phyloP scores from a whole-genome alignment of 257 asterid species.

The Voacanga thouarsii region DNA sequence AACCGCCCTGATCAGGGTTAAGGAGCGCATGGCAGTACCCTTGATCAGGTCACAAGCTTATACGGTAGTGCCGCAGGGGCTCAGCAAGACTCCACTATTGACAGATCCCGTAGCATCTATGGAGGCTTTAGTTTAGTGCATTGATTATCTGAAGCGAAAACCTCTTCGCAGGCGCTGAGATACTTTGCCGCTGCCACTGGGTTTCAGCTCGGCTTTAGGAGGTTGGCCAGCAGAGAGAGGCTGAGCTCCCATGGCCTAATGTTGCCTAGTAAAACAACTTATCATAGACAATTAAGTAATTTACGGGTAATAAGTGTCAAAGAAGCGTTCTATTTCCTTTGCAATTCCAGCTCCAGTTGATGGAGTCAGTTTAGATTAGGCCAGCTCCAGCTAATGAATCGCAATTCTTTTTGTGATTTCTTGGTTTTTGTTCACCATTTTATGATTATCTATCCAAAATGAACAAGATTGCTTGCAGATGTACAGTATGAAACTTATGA shows the following conservation, averaged over 20 bases:
- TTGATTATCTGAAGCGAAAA: conserved; percentile 35
- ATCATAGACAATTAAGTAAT: neutral
- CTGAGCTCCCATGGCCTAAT: conserved; percentile 2
- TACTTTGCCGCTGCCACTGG: conserved; percentile 35
- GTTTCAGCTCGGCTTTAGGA: conserved; percentile 23
- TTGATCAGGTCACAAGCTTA: too few relatives aligned
- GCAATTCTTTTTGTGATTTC: neutral
- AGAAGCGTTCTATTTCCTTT: neutral
- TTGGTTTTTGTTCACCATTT: too few relatives aligned
- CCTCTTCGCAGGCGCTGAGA: conserved; percentile 22
- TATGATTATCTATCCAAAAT: neutral
- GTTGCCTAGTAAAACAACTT: neutral
- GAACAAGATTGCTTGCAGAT: neutral
- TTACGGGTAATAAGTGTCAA: neutral
- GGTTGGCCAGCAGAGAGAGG: conserved; percentile 29
- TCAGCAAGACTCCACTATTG: conserved; percentile 13
- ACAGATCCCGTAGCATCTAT: conserved; percentile 19
- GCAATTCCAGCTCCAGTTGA: neutral
- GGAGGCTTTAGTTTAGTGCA: conserved; percentile 33
- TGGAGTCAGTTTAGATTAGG: neutral
- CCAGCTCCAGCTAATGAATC: neutral
- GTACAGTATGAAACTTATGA: neutral
- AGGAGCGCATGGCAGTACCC: too few relatives aligned
- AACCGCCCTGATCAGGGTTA: too few relatives aligned
- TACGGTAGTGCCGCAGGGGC: too few relatives aligned